These are phyloP conservation scores for Trametes cinnabarina DNA, from an alignment of 768 basidiomycete genomes.

Conservation along the genomic window DNA sequence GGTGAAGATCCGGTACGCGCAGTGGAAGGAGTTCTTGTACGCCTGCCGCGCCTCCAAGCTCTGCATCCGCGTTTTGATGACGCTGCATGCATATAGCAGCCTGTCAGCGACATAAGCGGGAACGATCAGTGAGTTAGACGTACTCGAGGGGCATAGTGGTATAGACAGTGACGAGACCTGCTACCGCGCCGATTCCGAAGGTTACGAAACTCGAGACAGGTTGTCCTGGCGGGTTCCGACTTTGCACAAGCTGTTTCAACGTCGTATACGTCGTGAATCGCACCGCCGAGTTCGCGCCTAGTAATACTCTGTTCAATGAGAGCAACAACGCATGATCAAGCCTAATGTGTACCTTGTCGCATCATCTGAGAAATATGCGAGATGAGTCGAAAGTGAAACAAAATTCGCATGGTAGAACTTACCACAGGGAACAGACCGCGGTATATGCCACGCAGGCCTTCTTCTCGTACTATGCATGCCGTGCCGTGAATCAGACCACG, in stretches of 20 bases:
- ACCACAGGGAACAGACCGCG: constrained; percentile 93
- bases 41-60: constrained; percentile 76
- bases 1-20: constrained; percentile 89
- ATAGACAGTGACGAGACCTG: constrained; percentile 94
- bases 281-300: constrained; percentile 85
- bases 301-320: not conserved
- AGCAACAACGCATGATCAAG: not conserved
- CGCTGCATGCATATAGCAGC: too few species aligned
- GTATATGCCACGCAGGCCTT: constrained; percentile 84
- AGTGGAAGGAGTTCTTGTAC: constrained; percentile 94
- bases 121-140: constrained; percentile 29
- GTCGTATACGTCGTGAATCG: constrained; percentile 95
- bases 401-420: constrained; percentile 33
- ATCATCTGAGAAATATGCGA: constrained; percentile 62
- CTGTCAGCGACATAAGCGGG: too few species aligned
- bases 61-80: constrained; percentile 99
- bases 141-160: constrained; percentile 84
- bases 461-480: constrained; percentile 70
- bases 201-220: constrained; percentile 84
- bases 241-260: constrained; percentile 89
- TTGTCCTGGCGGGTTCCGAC: constrained; percentile 79
- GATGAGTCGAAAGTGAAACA: too few species aligned
- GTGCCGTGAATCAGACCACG: constrained; percentile 88
- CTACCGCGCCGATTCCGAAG: constrained; percentile 90
- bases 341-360: constrained; percentile 65